Evolutionary conservation across 495 filamentous ascomycete genomes (phyloP).

Genomic region (Penicillium taxi): DNA sequence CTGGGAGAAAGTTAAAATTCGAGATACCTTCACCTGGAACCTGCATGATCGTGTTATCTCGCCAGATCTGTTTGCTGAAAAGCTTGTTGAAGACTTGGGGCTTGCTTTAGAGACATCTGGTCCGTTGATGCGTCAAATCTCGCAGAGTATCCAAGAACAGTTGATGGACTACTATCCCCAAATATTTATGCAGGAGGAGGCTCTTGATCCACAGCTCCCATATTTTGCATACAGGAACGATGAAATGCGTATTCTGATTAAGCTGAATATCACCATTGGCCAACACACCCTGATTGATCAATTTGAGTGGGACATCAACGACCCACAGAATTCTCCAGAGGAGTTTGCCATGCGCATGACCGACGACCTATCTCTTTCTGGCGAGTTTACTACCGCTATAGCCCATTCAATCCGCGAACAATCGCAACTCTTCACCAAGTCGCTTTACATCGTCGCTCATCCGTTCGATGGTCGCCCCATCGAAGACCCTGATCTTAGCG

Average conservation of each 20-base stretch:
- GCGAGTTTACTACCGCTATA: slow-evolving; percentile 95
- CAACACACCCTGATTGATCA: slow-evolving; percentile 91
- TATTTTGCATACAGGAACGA: slow-evolving; percentile 96
- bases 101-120: slow-evolving; percentile 56
- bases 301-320: slow-evolving; percentile 99
- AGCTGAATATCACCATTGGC: slow-evolving; percentile 96
- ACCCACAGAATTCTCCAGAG: slow-evolving; percentile 84
- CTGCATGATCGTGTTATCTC: slow-evolving; percentile 79
- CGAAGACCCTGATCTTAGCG: slow-evolving; percentile 79
- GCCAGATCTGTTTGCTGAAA: slow-evolving; percentile 73
- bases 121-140: slow-evolving; percentile 67
- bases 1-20: slow-evolving; percentile 88
- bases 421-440: slow-evolving; percentile 84
- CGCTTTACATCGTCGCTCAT: slow-evolving; percentile 86
- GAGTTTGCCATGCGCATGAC: slow-evolving; percentile 88
- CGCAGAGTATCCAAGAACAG: slow-evolving; percentile 78
- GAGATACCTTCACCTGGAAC: slow-evolving; percentile 98
- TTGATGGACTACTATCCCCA: slow-evolving; percentile 89
- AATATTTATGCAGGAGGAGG: slow-evolving; percentile 78
- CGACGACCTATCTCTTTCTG: slow-evolving; percentile 80
- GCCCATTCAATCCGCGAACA: slow-evolving; percentile 96
- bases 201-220: slow-evolving; percentile 80
- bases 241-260: slow-evolving; percentile 92
- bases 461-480: slow-evolving; percentile 91
- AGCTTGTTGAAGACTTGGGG: slow-evolving; percentile 85